Percentiles rank a stretch among this genome's conserved stretches.
phyloP scores from a whole-genome alignment of 345 rosid species.

The Melaleuca alternifolia region DNA sequence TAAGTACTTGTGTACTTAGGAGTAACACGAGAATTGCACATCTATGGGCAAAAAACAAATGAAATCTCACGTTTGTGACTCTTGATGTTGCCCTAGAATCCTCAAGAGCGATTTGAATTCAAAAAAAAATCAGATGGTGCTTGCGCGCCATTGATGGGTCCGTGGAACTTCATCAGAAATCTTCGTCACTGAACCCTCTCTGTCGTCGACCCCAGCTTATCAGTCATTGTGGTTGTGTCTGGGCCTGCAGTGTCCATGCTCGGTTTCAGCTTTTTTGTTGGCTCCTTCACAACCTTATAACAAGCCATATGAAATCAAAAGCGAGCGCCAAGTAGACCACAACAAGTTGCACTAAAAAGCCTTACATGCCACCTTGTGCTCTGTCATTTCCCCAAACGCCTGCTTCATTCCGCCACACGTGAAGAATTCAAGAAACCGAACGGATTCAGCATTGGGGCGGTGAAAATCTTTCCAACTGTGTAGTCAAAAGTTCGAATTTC shows the following conservation, averaged over 20 bases:
- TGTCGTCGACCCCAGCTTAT: neutral
- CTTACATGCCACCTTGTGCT: neutral
- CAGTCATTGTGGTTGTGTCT: neutral
- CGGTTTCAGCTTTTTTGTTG: neutral
- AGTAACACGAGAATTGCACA: neutral
- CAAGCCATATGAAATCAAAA: neutral
- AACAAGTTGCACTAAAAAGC: neutral
- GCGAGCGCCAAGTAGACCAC: neutral
- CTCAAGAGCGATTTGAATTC: neutral
- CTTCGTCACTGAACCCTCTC: neutral
- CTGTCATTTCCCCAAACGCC: neutral
- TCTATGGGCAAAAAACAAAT: neutral
- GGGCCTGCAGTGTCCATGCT: neutral
- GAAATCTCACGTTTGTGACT: neutral
- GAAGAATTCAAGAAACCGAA: neutral
- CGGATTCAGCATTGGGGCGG: neutral
- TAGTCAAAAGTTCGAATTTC: neutral
- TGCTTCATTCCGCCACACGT: neutral
- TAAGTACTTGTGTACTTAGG: neutral
- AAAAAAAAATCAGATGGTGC: neutral
- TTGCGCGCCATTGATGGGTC: neutral
- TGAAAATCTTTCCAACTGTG: neutral
- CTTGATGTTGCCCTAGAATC: neutral
- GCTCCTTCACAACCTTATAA: neutral
- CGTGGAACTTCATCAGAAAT: neutral